Percentiles rank a stretch among this genome's conserved stretches.
phyloP scores from a whole-genome alignment of 176 grass and related monocot genomes.

The bread wheat (Triticum aestivum) region DNA sequence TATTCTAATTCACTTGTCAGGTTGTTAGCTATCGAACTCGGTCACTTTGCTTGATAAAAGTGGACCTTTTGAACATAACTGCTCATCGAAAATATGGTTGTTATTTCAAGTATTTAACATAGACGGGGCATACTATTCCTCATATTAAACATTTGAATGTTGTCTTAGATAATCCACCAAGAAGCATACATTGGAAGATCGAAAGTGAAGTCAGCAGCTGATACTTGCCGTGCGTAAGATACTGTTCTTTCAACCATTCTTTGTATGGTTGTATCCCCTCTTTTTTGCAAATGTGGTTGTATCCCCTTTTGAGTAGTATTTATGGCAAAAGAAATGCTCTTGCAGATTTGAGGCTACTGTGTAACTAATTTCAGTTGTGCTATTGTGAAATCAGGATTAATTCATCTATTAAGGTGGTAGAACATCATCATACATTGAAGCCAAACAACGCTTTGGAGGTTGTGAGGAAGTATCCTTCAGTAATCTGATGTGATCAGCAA shows the following conservation, averaged over 20 bases:
- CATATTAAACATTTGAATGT: constrained; percentile 25
- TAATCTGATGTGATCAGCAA: constrained; percentile 1
- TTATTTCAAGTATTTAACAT: background rate
- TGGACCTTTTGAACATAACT: background rate
- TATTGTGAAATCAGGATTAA: constrained; percentile 72
- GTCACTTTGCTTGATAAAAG: constrained; percentile 1
- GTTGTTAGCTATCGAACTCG: background rate
- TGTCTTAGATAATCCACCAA: constrained; percentile 82
- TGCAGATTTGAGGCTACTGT: constrained; percentile 2
- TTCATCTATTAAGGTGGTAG: constrained; percentile 81
- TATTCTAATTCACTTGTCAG: background rate
- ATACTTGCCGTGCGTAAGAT: constrained; percentile 87
- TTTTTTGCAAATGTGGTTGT: background rate
- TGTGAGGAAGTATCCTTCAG: constrained; percentile 78
- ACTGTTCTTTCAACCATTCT: constrained; percentile 6
- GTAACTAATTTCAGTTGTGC: constrained; percentile 22
- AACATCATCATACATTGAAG: constrained; percentile 74
- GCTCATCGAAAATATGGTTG: background rate
- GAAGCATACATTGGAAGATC: constrained; percentile 75
- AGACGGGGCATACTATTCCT: background rate
- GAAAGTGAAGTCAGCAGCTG: constrained; percentile 92
- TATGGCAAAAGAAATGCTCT: background rate
- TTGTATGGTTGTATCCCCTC: background rate
- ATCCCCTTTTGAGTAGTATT: background rate
- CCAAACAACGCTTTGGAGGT: constrained; percentile 69